Base-by-base conservation (phyloP, 208 protist species). In the Kentomonas sorsogonicus region DNA sequence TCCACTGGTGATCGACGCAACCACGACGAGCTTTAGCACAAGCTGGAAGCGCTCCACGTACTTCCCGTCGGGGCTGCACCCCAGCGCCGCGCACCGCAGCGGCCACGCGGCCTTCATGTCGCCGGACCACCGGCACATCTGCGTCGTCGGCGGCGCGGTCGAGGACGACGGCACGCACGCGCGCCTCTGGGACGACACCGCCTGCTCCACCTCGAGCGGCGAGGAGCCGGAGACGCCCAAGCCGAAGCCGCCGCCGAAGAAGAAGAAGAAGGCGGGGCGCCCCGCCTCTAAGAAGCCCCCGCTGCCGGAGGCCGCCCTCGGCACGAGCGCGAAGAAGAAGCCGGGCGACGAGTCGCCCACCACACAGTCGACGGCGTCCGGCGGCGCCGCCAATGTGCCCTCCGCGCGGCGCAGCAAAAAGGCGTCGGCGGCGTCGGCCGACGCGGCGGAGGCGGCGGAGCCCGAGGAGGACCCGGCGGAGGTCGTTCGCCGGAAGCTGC, bases 111-210 rank as follows among this genome's bases (percentile, higher is more conserved):
- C 59, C n/a, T 23, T 53, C 20, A 30, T 74, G 36, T 55, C 61
- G 1, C 47, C 68, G 2, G 54, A 74, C 41, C 60, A 69, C n/a
- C 53, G 30, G 3, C 45, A n/a, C 40, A 4, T 74, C 39, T 68
- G 60, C 33, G 68, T 74, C 13, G 61, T 74, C n/a, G 68, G 48
- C 20, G 68, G 68, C 26, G 16, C 25, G n/a, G n/a, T n/a, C n/a
- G n/a, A n/a, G n/a, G n/a, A n/a, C n/a, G n/a, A n/a, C n/a, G n/a
- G n/a, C n/a, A n/a, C n/a, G n/a, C n/a, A n/a, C n/a, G n/a, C n/a
- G n/a, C n/a, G n/a, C n/a, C n/a, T n/a, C n/a, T n/a, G n/a, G n/a
- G n/a, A n/a, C n/a, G n/a, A n/a, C n/a, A n/a, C n/a, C n/a, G n/a
- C n/a, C n/a, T n/a, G n/a, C n/a, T n/a, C n/a, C n/a, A n/a, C n/a